A percentile compares a stretch with the other conserved stretches of the same genome.
Evolutionary conservation across 805 yeast genomes (phyloP).

Genomic region (Kockiozyma suomiensis): DNA sequence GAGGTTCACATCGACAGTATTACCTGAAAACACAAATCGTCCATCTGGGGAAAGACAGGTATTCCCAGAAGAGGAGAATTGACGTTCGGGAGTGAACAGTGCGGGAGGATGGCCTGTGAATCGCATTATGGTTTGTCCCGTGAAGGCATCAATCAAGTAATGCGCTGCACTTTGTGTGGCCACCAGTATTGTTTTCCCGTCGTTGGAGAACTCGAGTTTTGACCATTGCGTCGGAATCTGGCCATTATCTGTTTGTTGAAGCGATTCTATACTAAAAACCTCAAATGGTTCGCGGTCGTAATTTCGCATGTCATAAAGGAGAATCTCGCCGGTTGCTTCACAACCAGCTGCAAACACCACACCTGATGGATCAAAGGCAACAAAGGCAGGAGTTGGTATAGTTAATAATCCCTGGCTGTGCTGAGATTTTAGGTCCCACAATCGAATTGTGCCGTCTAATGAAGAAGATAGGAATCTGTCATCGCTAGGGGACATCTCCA

Average conservation of each 20-base stretch:
- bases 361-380: slow-evolving; percentile 85
- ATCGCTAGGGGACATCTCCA: slow-evolving; percentile 72
- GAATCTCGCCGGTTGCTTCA: slow-evolving; percentile 49
- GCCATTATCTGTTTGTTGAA: slow-evolving; percentile 26
- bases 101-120: slow-evolving; percentile 58
- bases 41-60: slow-evolving; percentile 71
- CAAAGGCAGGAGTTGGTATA: slow-evolving; percentile 55
- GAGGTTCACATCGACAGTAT: neutral
- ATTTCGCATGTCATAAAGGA: slow-evolving; percentile 63
- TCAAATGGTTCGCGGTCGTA: slow-evolving; percentile 62
- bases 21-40: slow-evolving; percentile 59
- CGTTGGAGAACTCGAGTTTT: slow-evolving; percentile 76
- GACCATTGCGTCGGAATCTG: slow-evolving; percentile 48
- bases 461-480: slow-evolving; percentile 70
- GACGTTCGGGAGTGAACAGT: slow-evolving; percentile 45
- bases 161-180: slow-evolving; percentile 60
- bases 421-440: slow-evolving; percentile 82
- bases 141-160: slow-evolving; percentile 68
- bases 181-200: slow-evolving; percentile 65
- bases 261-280: slow-evolving; percentile 47
- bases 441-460: slow-evolving; percentile 73
- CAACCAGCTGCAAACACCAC: slow-evolving; percentile 72
- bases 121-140: slow-evolving; percentile 54
- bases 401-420: slow-evolving; percentile 65
- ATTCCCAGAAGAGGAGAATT: slow-evolving; percentile 50